Conservation (phyloP, 177 flowering plant species). For the Vitis hybrid region DNA sequence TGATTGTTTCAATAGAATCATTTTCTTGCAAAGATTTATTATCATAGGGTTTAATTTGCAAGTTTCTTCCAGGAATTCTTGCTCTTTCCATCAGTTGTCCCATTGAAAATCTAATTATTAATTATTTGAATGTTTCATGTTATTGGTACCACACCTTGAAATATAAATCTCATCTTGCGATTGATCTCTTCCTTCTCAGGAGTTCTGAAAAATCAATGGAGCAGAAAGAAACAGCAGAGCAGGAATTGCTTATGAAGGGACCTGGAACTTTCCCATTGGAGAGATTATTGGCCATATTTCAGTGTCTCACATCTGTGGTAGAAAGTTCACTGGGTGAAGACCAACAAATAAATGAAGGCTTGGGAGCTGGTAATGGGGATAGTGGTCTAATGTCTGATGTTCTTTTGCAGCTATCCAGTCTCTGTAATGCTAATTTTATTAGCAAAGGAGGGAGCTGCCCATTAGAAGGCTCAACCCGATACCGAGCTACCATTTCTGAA, state of each 20-base stretch:
- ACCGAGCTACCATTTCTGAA: conserved; percentile 71
- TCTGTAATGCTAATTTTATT: conserved; percentile 87
- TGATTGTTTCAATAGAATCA: neutral
- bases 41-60: neutral
- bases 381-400: conserved; percentile 72
- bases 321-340: conserved; percentile 55
- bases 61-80: neutral
- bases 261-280: conserved; percentile 94
- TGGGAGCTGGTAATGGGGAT: conserved; percentile 28
- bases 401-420: conserved; percentile 88
- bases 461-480: conserved; percentile 80
- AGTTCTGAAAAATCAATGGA: conserved; percentile 57
- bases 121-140: neutral
- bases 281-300: conserved; percentile 89
- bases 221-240: conserved; percentile 60
- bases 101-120: neutral
- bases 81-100: neutral
- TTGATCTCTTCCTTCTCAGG: conserved; percentile 32
- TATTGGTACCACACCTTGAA: neutral
- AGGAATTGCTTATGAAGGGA: conserved; percentile 72
- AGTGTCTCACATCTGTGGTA: conserved; percentile 72
- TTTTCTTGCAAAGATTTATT: neutral
- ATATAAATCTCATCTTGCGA: neutral
- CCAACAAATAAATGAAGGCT: conserved; percentile 21
- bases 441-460: conserved; percentile 90